phyloP scores from a whole-genome alignment of 2,329 filamentous ascomycete species.

The Penicillium expansum region DNA sequence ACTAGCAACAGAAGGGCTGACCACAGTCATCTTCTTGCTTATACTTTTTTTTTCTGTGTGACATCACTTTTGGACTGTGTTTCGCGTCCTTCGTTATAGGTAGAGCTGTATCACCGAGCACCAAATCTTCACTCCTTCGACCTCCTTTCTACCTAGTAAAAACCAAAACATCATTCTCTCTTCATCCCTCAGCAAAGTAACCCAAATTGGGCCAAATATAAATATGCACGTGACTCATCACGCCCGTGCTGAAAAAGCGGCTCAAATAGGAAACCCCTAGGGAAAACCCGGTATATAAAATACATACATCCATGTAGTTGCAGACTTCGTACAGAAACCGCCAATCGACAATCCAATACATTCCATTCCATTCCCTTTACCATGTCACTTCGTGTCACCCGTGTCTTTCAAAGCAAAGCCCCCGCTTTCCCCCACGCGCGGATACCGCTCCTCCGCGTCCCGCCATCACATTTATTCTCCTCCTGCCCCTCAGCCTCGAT shows the following conservation, averaged over 20 bases:
- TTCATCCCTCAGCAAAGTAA: neutral
- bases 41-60: neutral
- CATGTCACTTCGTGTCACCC: conserved; percentile 1
- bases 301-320: neutral
- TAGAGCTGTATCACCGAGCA: too few relatives aligned
- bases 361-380: neutral
- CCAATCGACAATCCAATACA: neutral
- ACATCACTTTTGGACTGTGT: neutral
- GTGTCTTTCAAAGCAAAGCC: conserved; percentile 1
- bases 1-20: neutral
- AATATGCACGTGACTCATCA: neutral
- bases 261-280: neutral
- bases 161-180: neutral
- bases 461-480: conserved; percentile 5
- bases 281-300: neutral
- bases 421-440: conserved; percentile 25
- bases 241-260: neutral
- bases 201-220: neutral
- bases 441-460: conserved; percentile 14
- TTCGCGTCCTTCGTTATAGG: neutral
- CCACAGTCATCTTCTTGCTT: neutral
- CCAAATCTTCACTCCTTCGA: too few relatives aligned
- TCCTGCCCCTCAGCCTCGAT: neutral
- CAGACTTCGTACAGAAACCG: neutral
- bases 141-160: neutral